Evolutionary conservation across 768 basidiomycete genomes (phyloP).

Genomic region (Tylopilus cervinicoccineus): DNA sequence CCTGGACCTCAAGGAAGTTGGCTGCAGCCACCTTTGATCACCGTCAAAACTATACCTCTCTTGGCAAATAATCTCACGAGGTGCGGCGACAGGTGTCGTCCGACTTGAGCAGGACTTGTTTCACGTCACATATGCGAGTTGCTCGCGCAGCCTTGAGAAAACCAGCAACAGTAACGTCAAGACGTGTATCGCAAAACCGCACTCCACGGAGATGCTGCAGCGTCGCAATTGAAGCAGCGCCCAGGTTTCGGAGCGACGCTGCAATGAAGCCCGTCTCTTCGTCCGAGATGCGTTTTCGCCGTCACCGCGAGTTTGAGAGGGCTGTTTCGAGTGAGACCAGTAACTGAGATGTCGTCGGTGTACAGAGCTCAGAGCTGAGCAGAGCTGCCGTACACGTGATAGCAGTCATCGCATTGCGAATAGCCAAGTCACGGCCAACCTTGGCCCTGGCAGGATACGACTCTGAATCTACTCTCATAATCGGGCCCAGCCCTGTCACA

Average conservation of each 20-base stretch:
- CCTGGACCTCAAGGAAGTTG: constrained; percentile 1
- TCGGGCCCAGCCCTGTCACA: background rate
- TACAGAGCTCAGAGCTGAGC: too few species aligned
- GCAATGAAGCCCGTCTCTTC: background rate
- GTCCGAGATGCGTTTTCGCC: too few species aligned
- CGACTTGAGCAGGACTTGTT: background rate
- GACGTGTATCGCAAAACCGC: too few species aligned
- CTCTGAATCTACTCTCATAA: background rate
- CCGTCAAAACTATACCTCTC: constrained; percentile 1
- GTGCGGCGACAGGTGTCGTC: too few species aligned
- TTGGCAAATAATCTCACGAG: background rate
- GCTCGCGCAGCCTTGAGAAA: background rate
- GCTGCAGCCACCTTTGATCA: constrained; percentile 10
- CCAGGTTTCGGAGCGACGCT: background rate
- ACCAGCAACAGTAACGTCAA: background rate
- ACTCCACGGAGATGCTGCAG: background rate
- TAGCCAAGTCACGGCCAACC: too few species aligned
- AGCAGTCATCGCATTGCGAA: too few species aligned
- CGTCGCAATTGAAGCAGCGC: constrained; percentile 5
- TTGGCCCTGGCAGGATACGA: too few species aligned
- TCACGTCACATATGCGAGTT: background rate
- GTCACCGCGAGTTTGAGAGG: too few species aligned
- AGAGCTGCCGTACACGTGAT: too few species aligned
- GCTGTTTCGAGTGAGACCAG: too few species aligned
- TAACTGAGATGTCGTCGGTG: too few species aligned